Evolutionary conservation across 2,329 filamentous ascomycete species (phyloP).

Genomic region (Grosmannia serpens): DNA sequence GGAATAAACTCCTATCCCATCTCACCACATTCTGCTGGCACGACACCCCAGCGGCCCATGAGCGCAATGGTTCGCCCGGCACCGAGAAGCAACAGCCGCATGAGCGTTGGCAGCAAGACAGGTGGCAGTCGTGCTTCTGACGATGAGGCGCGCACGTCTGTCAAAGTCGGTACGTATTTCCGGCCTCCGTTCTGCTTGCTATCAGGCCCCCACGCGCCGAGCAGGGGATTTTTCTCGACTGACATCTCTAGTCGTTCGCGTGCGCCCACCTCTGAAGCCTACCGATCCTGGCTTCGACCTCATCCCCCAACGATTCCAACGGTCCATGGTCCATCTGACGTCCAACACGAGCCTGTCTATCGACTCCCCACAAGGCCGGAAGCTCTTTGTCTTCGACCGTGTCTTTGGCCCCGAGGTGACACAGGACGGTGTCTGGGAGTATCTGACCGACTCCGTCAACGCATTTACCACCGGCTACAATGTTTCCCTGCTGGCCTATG

Average conservation of each 20-base stretch:
- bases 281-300: constrained; percentile 87
- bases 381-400: constrained; percentile 92
- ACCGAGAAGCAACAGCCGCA: constrained; percentile 65
- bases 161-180: constrained; percentile 78
- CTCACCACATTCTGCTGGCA: constrained; percentile 48
- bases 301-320: constrained; percentile 90
- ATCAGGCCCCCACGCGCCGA: constrained; percentile 1
- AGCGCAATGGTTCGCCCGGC: constrained; percentile 70
- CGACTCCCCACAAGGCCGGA: constrained; percentile 83
- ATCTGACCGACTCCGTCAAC: constrained; percentile 77
- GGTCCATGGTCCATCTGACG: constrained; percentile 81
- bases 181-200: not conserved
- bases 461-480: constrained; percentile 96
- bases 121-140: constrained; percentile 76
- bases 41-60: constrained; percentile 55
- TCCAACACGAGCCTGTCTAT: constrained; percentile 77
- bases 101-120: constrained; percentile 71
- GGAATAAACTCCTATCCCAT: not conserved
- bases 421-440: constrained; percentile 91
- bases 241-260: constrained; percentile 61
- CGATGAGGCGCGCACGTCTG: constrained; percentile 79
- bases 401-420: constrained; percentile 76
- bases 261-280: constrained; percentile 74
- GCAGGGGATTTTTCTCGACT: not conserved
- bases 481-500: constrained; percentile 92